phyloP scores from a whole-genome alignment of 2,329 filamentous ascomycete species.

The Uncinocarpus reesii region DNA sequence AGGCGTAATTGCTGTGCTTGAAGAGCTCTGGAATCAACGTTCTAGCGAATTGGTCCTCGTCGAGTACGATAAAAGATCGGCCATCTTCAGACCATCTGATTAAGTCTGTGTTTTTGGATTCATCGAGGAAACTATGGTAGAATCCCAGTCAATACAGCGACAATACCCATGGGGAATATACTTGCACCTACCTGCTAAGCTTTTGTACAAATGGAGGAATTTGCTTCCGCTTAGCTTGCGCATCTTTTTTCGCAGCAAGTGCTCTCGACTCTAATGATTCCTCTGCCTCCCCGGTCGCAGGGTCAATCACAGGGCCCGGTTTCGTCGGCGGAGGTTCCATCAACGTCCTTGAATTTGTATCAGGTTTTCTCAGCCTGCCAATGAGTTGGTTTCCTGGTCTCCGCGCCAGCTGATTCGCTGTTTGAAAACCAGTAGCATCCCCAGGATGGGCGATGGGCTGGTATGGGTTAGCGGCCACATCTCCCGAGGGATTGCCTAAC shows the following conservation, averaged over 20 bases:
- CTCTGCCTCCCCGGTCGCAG: constrained; percentile 49
- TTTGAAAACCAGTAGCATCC: constrained; percentile 40
- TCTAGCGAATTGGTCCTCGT: constrained; percentile 81
- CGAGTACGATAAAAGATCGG: constrained; percentile 89
- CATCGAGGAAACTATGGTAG: constrained; percentile 69
- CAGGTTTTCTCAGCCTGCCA: constrained; percentile 31
- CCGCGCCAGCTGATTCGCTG: constrained; percentile 36
- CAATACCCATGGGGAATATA: not conserved
- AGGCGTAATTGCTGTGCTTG: constrained; percentile 71
- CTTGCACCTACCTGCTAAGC: constrained; percentile 67
- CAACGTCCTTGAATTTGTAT: constrained; percentile 24
- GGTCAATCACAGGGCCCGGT: constrained; percentile 33
- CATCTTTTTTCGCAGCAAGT: constrained; percentile 71
- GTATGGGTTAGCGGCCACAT: constrained; percentile 36
- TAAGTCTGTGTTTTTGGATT: constrained; percentile 82
- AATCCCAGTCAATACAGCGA: constrained; percentile 16
- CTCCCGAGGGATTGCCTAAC: constrained; percentile 16
- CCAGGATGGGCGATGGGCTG: constrained; percentile 27
- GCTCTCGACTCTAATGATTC: constrained; percentile 72
- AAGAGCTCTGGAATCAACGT: constrained; percentile 65
- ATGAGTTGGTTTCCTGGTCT: constrained; percentile 32
- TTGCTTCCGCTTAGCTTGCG: constrained; percentile 81
- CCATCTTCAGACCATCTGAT: constrained; percentile 97
- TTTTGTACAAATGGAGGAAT: constrained; percentile 98
- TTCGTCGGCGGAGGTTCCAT: constrained; percentile 25